phyloP scores from a whole-genome alignment of 2,329 filamentous ascomycete species.

The Hypoxylon sp. region DNA sequence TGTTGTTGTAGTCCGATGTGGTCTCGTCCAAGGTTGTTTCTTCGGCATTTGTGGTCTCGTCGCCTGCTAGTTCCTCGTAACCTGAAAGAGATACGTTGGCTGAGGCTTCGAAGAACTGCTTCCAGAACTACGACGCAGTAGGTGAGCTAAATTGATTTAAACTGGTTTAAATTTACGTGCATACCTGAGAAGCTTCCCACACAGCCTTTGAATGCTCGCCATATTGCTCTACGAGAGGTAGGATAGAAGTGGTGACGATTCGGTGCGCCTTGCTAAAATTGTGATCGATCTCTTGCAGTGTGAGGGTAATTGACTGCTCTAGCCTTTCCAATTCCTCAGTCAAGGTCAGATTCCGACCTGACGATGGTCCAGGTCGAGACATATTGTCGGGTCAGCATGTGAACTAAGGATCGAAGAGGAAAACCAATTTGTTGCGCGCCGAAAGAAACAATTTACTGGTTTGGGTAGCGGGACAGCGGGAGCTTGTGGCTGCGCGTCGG shows the following conservation, averaged over 20 bases:
- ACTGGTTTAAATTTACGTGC: background rate
- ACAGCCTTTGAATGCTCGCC: conserved; percentile 93
- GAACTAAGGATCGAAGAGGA: conserved; percentile 9
- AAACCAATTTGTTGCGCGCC: conserved; percentile 17
- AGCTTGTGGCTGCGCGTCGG: conserved; percentile 22
- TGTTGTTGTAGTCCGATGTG: conserved; percentile 57
- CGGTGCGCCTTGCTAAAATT: conserved; percentile 98
- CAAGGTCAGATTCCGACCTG: conserved; percentile 76
- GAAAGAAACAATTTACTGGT: conserved; percentile 43
- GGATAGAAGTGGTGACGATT: conserved; percentile 93
- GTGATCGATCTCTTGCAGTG: conserved; percentile 97
- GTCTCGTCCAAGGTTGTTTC: conserved; percentile 71
- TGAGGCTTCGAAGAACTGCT: conserved; percentile 99
- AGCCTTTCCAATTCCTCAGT: conserved; percentile 96
- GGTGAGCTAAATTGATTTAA: conserved; percentile 12
- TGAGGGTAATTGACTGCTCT: conserved; percentile 96
- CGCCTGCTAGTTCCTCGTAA: conserved; percentile 86
- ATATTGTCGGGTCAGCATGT: conserved; percentile 55
- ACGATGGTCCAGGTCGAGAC: conserved; percentile 65
- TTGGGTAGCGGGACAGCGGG: conserved; percentile 28
- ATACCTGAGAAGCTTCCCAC: conserved; percentile 95
- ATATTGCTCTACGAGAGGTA: conserved; percentile 95
- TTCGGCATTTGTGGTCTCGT: conserved; percentile 65
- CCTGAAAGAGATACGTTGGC: conserved; percentile 97
- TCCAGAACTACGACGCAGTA: conserved; percentile 83